Conservation (phyloP, 1,139 yeast genomes). For the Citeromyces siamensis region DNA sequence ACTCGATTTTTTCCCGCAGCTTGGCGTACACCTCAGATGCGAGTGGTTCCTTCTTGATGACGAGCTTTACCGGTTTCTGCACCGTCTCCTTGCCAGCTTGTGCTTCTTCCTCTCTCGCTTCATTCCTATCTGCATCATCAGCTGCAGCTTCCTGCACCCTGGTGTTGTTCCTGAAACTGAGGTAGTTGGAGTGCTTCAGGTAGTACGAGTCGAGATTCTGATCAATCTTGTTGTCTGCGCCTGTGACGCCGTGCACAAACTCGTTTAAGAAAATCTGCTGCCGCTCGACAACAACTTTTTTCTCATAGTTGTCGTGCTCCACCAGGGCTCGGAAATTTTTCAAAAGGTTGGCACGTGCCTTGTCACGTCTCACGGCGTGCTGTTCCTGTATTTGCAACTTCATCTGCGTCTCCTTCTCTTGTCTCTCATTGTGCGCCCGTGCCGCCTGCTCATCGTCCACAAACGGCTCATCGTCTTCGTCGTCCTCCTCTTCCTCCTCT, state of each 20-base stretch:
- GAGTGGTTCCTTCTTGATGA: conserved; percentile 9
- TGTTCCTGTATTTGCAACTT: conserved; percentile 9
- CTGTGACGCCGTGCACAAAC: conserved; percentile 15
- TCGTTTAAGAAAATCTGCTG: conserved; percentile 19
- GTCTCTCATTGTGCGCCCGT: conserved; percentile 13
- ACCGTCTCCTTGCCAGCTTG: conserved; percentile 10
- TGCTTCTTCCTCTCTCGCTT: conserved; percentile 15
- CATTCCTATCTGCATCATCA: conserved; percentile 19
- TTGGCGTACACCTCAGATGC: conserved; percentile 3
- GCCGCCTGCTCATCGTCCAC: conserved; percentile 24
- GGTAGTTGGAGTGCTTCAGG: conserved; percentile 26
- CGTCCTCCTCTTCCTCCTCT: conserved; percentile 11
- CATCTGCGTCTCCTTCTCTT: conserved; percentile 13
- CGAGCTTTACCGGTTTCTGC: conserved; percentile 13
- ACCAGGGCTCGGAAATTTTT: conserved; percentile 13
- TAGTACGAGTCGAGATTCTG: conserved; percentile 18
- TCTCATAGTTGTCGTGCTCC: conserved; percentile 12
- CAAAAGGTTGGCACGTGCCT: conserved; percentile 10
- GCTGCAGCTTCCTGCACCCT: conserved; percentile 23
- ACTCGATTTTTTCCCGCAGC: conserved; percentile 21
- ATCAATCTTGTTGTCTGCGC: conserved; percentile 17
- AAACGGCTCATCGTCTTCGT: conserved; percentile 9
- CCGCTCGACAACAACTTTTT: conserved; percentile 15
- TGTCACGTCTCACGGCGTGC: conserved; percentile 13
- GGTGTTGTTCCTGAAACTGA: conserved; percentile 22